Percentiles rank a stretch among this genome's conserved stretches.
These are phyloP conservation scores for Leavenworthia alabamica DNA, from an alignment of 345 rosid genomes.

Conservation along the genomic window DNA sequence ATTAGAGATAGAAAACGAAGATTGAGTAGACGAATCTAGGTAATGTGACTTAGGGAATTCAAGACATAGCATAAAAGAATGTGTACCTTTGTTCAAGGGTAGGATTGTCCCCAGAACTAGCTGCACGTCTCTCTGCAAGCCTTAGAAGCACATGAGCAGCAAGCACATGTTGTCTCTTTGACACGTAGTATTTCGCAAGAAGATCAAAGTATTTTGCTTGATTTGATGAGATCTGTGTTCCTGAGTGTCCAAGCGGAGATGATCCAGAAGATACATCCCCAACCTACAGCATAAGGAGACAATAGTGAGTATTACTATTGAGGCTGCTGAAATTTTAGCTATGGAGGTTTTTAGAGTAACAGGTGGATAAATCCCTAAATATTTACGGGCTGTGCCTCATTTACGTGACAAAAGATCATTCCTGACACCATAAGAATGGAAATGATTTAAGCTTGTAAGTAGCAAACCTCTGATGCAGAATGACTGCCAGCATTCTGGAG, in stretches of 20 bases:
- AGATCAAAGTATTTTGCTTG: constrained; percentile 84
- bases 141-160: constrained; percentile 89
- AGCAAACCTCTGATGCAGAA: constrained; percentile 58
- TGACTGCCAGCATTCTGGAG: constrained; percentile 72
- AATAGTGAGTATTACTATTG: constrained; percentile 14
- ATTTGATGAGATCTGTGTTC: constrained; percentile 45
- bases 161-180: constrained; percentile 85
- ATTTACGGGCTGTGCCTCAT: constrained; percentile 1
- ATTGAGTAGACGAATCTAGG: constrained; percentile 3
- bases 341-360: neutral
- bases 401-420: neutral
- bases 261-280: constrained; percentile 50
- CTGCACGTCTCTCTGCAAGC: constrained; percentile 84
- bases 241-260: constrained; percentile 53
- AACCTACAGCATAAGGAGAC: constrained; percentile 39
- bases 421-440: neutral
- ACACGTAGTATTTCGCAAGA: constrained; percentile 85
- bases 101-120: constrained; percentile 49
- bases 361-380: neutral
- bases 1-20: constrained; percentile 22
- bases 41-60: neutral
- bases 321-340: constrained; percentile 13
- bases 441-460: constrained; percentile 2
- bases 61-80: neutral
- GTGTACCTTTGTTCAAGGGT: constrained; percentile 78